Percentiles rank a stretch among this genome's conserved stretches.
Conservation (phyloP, 1,139 yeast genomes). For the Kurtzmaniella quercitrusa region DNA sequence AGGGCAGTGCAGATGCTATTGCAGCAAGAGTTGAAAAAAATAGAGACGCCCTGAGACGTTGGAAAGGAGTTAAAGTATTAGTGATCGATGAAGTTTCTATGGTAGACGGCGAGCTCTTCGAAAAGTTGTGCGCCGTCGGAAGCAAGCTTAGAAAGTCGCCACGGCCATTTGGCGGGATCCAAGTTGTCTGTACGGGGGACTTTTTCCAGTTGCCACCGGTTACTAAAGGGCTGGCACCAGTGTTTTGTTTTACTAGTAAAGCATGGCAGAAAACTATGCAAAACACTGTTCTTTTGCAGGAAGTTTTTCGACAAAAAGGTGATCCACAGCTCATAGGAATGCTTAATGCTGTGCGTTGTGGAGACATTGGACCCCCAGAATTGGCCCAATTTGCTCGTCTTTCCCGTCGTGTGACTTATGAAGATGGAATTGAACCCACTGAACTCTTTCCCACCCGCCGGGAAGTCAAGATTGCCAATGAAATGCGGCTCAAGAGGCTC, state of each 20-base stretch:
- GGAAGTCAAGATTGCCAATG: constrained; percentile 72
- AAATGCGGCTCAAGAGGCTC: constrained; percentile 39
- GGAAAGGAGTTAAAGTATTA: constrained; percentile 60
- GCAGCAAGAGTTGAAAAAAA: constrained; percentile 45
- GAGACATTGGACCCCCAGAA: constrained; percentile 48
- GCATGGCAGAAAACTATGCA: constrained; percentile 54
- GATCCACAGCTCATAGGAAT: constrained; percentile 65
- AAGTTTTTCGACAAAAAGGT: constrained; percentile 71
- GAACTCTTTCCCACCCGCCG: constrained; percentile 71
- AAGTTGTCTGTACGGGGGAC: constrained; percentile 74
- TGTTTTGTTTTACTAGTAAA: constrained; percentile 55
- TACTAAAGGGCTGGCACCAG: constrained; percentile 30
- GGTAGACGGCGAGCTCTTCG: constrained; percentile 67
- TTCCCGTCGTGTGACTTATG: constrained; percentile 50
- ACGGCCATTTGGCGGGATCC: constrained; percentile 78
- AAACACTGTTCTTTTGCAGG: constrained; percentile 53
- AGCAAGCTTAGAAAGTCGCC: constrained; percentile 39
- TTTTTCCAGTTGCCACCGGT: constrained; percentile 88
- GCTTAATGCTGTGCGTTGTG: constrained; percentile 71
- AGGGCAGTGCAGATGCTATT: constrained; percentile 40
- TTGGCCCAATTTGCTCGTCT: constrained; percentile 43
- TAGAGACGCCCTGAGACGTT: constrained; percentile 40
- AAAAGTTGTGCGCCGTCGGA: constrained; percentile 62
- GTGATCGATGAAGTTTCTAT: constrained; percentile 81
- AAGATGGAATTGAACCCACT: constrained; percentile 78